Conservation (phyloP, 371 early-diverging fungal species). For the Smittium culicis region DNA sequence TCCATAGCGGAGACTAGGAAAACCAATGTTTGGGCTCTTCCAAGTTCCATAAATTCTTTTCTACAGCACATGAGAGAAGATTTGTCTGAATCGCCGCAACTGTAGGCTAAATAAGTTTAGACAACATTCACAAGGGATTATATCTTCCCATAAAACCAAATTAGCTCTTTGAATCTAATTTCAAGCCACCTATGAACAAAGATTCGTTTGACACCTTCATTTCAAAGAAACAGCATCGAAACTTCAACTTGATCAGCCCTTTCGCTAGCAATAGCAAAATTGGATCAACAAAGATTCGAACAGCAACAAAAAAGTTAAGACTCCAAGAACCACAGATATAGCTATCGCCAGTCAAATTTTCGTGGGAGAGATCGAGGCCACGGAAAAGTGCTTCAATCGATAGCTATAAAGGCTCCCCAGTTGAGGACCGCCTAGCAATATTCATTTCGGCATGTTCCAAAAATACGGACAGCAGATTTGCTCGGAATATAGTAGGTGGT, state of each 20-base stretch:
- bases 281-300: not conserved
- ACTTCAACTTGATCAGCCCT: not conserved
- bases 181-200: not conserved
- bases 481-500: not conserved
- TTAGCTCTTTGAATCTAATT: not conserved
- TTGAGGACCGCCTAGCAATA: not conserved
- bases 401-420: not conserved
- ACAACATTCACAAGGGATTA: not conserved
- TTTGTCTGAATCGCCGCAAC: not conserved
- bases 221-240: not conserved
- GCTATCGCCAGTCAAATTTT: not conserved
- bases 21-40: not conserved
- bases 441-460: not conserved
- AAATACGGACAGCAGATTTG: not conserved
- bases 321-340: not conserved
- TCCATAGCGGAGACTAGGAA: not conserved
- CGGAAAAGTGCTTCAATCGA: not conserved
- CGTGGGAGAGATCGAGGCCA: not conserved
- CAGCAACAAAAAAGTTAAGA: no score
- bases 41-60: not conserved
- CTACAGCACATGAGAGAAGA: not conserved
- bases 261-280: not conserved
- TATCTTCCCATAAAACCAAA: not conserved
- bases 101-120: not conserved
- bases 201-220: not conserved